Evolutionary conservation across 108 stramenopile species (phyloP).

Genomic region (Nitzschia palea): DNA sequence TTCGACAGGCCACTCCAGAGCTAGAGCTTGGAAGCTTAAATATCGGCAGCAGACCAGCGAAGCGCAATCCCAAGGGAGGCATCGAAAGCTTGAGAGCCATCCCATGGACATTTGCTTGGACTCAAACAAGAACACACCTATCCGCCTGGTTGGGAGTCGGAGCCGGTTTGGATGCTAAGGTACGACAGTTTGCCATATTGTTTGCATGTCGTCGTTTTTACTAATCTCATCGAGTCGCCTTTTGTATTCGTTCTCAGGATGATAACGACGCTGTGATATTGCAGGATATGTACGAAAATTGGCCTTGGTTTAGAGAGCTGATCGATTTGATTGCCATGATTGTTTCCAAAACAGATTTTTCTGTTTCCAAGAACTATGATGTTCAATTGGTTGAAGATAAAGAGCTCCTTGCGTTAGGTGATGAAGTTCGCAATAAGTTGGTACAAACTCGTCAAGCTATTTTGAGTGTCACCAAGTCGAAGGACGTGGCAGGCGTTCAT

Average conservation of each 20-base stretch:
- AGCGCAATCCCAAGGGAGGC: slow-evolving; percentile 95
- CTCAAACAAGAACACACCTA: slow-evolving; percentile 92
- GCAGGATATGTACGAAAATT: slow-evolving; percentile 89
- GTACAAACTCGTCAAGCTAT: slow-evolving; percentile 83
- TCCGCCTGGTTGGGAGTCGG: slow-evolving; percentile 98
- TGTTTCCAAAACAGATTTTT: slow-evolving; percentile 91
- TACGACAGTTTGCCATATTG: too few relatives aligned
- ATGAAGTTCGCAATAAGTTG: slow-evolving; percentile 79
- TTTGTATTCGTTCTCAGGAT: slow-evolving; percentile 21
- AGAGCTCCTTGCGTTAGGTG: slow-evolving; percentile 67
- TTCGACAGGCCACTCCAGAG: slow-evolving; percentile 97
- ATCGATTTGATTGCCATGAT: slow-evolving; percentile 95
- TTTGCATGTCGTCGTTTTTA: neutral
- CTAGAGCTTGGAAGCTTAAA: slow-evolving; percentile 89
- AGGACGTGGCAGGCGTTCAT: slow-evolving; percentile 80
- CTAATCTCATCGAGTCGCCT: neutral
- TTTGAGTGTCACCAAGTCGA: slow-evolving; percentile 77
- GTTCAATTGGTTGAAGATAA: slow-evolving; percentile 69
- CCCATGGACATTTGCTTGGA: slow-evolving; percentile 99
- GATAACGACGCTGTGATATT: slow-evolving; percentile 55
- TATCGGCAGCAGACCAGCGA: slow-evolving; percentile 94
- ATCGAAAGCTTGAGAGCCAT: slow-evolving; percentile 95
- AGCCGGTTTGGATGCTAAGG: slow-evolving; percentile 63
- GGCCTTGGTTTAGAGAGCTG: slow-evolving; percentile 95
- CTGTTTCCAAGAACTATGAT: slow-evolving; percentile 93